Base-by-base conservation (phyloP, 306 rosid species). In the Dalbergia cultrata region DNA sequence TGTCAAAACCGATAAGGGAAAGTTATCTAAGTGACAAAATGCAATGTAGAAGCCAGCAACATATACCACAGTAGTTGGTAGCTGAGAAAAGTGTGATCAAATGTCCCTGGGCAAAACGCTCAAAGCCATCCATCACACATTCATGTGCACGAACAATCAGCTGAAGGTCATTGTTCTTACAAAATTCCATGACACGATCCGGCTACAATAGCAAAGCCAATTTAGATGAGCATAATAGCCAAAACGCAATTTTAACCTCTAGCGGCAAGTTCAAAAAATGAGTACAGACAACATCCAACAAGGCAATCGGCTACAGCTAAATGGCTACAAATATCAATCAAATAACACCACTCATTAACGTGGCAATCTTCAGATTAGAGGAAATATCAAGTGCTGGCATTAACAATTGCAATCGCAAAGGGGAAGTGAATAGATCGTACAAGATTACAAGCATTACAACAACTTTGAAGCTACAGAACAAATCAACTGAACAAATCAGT, bases 101-200 rank as follows among this genome's bases (percentile, higher is more conserved):
- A 88, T 94, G 98, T 69, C 98, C 98, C 79, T 94, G 98, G 59
- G 98, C 98, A 81, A 94, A 94, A 63, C 98, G 98, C 87, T 94
- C 98, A 85, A 94, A 94, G 62, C 98, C 98, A 86, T 94, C 98
- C 98, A 94, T 94, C 50, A 94, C 98, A 87, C 98, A 94, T 85
- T 94, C 98, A 65, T 94, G 98, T 31, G 98, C 98, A 3, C 98
- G 97, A 34, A 94, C 98, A 74, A 94, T 94, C 89, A 94, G 81
- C 91, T 94, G 98, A 80, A 94, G 98, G 87, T 94, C 97, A 80
- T 94, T 94, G 88, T 94, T 94, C 71, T 94, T 90, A 90, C 98
- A 94, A 86, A 94, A 94, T 74, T 94, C 98, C 98, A 94, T 94
- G 76, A 94, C 98, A 44, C 98, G 98, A 66, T 94, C 98, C 85